Evolutionary conservation across 768 basidiomycete genomes (phyloP), one percentile per base, ranked within the genome.

Genomic region (Panellus pusillus): DNA sequence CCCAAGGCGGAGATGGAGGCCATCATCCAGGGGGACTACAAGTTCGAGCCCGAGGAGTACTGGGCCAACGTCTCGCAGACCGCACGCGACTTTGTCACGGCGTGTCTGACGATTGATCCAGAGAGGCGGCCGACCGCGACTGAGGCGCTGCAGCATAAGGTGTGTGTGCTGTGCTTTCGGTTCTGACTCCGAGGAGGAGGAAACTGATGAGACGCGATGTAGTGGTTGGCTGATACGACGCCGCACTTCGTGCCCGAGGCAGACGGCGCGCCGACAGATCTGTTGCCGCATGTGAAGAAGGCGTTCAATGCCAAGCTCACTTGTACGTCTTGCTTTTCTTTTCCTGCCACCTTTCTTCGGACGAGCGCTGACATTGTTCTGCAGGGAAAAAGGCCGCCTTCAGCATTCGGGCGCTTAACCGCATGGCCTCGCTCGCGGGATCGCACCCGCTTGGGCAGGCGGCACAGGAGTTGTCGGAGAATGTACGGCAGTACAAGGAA

Each of bases 1-100:
- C 89, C 89, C 64, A 82, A 82, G 63, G 83, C 85, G 59, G 96
- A 98, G 73, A 95, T 94, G 87, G 86, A 96, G 65, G 96, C 96
- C 31, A 98, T 98, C 75, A 85, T 94, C 44, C 81, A 82, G 0
- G 94, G 93, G 7, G 91, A 97, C 72, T 98, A 93, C 74, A 87
- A 87, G 66, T 98, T 98, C 66, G 78, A 75, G 52, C 72, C 76
- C 62, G 83, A 73, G 62, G 82, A 82, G 59, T 86, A 84, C 65
- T 87, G 87, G 85, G 73, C 63, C 39, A 80, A 80, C 58, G 84
- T 87, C 31, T 81, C 81, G 11, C 67, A 75, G 58, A 71, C 80
- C 4, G 89, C 89, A 1, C 78, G 79, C 45, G 74, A 79, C 58
- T 91, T 91, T 65, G 83, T 91, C 51, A 57, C 67, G 7, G 65